Evolutionary conservation across 805 yeast genomes (phyloP), one percentile per base, ranked within the genome.

Genomic region (Sporopachydermia lactativora): DNA sequence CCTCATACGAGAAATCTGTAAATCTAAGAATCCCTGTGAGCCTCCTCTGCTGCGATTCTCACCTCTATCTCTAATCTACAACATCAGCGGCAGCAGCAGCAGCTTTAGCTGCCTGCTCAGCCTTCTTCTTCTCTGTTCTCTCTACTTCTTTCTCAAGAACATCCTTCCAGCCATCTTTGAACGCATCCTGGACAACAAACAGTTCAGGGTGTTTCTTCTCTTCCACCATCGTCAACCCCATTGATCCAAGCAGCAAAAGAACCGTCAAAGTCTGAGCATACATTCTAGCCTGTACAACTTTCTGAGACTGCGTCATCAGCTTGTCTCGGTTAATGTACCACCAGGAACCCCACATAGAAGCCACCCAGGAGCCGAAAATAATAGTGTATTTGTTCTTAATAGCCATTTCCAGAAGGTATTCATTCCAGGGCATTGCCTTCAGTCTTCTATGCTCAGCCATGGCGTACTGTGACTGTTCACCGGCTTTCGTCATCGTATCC

Each of bases 201-300:
- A 61, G 55, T 47, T 61, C 60, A 42, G 65, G 65, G 46, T 60
- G 71, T 47, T 71, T 57, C 48, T 74, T 70, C 47, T 71, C 75
- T 49, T 80, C 85, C 47, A 74, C 77, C 60, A 76, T 69, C 37
- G 77, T 66, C 78, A 60, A 40, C 76, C 19, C 75, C 52, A 84
- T 70, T 0, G 92, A 74, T 16, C 77, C 85, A 41, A 83, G 59
- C 47, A 83, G 61, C 45, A 83, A 61, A 6, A 71, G 70, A 41
- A 84, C 86, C 1, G 94, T 81, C 41, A 81, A 60, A 47, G 80
- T 82, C 59, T 84, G 94, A 6, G 94, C 94, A 55, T 83, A 83
- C 81, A 83, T 83, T 71, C 94, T 77, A 19, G 94, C 94, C 55
- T 80, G 88, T 24, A 81, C 92, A 39, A 81, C 73, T 58, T 81